Evolutionary conservation across 2,329 filamentous ascomycete species (phyloP), one percentile per base, ranked within the genome.

Genomic region (Aspergillus proliferans): DNA sequence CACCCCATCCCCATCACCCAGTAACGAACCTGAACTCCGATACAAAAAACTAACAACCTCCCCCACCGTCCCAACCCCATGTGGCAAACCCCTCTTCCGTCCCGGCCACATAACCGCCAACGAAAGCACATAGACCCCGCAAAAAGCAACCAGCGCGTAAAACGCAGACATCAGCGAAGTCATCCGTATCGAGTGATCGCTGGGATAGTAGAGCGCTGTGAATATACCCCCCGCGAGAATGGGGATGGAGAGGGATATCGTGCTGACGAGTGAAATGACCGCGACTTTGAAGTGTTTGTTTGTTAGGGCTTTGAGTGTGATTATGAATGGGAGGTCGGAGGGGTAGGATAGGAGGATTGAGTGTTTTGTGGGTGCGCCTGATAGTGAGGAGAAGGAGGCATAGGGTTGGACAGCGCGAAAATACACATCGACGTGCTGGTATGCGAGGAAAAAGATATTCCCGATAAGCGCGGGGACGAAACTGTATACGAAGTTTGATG

Each of bases 401-500:
- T 79, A 84, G 1, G 81, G 80, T 47, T 81, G 76, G 1, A 84
- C 69, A 2, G 79, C 72, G 45, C 82, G 80, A 60, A 82, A 75
- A 49, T 80, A 79, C 54, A 79, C 74, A 61, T 85, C 82, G 53
- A 84, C 73, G 6, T 80, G 76, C 45, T 83, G 74, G 71, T 80
- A 78, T 46, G 74, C 67, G 19, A 85, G 77, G 61, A 83, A 81
- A 40, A 83, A 71, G 28, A 83, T 60, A 47, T 76, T 80, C 1
- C 77, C 82, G 38, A 85, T 76, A 3, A 83, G 50, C 0, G 76
- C 71, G 0, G 82, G 82, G 18, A 85, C 63, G 55, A 85, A 84
- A 55, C 78, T 82, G 72, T 90, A 96, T 45, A 95, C 72, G 70
- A 96, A 96, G 68, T 95, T 89, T 45, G 89, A 88, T 0, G 87